A percentile compares a stretch with the other conserved stretches of the same genome.
Evolutionary conservation across 805 yeast genomes (phyloP).

Genomic region (Schizosaccharomyces osmophilus): DNA sequence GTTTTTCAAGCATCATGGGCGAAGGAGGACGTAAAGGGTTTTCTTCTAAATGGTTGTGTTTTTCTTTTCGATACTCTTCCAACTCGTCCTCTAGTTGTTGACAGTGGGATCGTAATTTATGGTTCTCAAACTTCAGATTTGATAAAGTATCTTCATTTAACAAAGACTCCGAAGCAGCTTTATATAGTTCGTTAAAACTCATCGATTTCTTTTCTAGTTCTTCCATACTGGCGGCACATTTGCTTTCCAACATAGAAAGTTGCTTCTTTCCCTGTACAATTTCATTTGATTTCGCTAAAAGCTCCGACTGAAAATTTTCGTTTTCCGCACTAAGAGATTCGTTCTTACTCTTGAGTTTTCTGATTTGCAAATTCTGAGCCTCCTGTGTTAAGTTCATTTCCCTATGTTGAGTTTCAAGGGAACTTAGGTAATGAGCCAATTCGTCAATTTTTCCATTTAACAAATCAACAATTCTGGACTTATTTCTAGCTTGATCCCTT

Average conservation of each 20-base stretch:
- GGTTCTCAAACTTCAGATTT: not conserved
- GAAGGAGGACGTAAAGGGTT: too few species aligned
- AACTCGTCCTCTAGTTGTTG: not conserved
- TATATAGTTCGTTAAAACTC: not conserved
- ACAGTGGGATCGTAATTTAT: not conserved
- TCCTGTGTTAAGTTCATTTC: not conserved
- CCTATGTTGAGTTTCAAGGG: not conserved
- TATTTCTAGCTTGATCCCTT: not conserved
- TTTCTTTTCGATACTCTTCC: not conserved
- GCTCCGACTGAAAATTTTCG: too few species aligned
- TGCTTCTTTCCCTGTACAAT: not conserved
- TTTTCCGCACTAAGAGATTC: too few species aligned
- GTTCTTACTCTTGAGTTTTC: not conserved
- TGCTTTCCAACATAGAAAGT: not conserved
- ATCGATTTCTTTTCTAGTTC: not conserved
- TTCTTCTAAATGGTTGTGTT: not conserved
- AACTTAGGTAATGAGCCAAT: not conserved
- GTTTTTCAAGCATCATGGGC: too few species aligned
- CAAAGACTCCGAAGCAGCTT: not conserved
- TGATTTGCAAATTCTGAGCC: not conserved
- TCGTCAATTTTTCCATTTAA: not conserved
- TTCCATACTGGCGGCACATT: not conserved
- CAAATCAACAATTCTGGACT: not conserved
- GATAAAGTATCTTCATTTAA: not conserved
- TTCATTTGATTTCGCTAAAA: too few species aligned